Percentiles rank a stretch among this genome's conserved stretches.
Evolutionary conservation across 371 early-diverging fungal species (phyloP).

Genomic region (Umbelopsis sp.): DNA sequence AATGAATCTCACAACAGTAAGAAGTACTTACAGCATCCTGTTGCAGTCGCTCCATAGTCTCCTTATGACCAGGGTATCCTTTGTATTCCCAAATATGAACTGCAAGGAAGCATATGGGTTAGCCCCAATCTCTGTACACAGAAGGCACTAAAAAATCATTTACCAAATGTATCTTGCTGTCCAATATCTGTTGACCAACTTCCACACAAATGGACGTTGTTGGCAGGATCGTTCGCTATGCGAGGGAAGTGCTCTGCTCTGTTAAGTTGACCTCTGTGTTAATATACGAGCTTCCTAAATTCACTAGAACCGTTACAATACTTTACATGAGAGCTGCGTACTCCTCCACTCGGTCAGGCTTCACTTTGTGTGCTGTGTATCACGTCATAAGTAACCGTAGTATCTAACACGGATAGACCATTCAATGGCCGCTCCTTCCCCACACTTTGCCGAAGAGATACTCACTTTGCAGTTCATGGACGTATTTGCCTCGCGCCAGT

Average conservation of each 20-base stretch:
- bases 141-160: slow-evolving; percentile 9
- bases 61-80: slow-evolving; percentile 81
- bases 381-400: slow-evolving; percentile 8
- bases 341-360: slow-evolving; percentile 84
- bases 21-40: slow-evolving; percentile 56
- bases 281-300: neutral
- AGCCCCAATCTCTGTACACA: too few species aligned
- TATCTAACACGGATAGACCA: neutral
- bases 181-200: slow-evolving; percentile 90
- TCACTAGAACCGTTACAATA: too few species aligned
- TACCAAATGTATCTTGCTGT: slow-evolving; percentile 83
- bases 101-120: neutral
- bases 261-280: slow-evolving; percentile 13
- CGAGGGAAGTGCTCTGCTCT: slow-evolving; percentile 74
- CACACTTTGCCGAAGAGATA: neutral
- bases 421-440: neutral
- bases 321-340: slow-evolving; percentile 71
- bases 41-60: slow-evolving; percentile 55
- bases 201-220: slow-evolving; percentile 81
- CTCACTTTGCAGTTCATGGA: slow-evolving; percentile 84
- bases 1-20: neutral
- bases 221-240: slow-evolving; percentile 73
- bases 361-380: slow-evolving; percentile 74
- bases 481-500: slow-evolving; percentile 87
- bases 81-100: slow-evolving; percentile 95